Percentiles rank a stretch among this genome's conserved stretches.
These are phyloP conservation scores for Sequoia sempervirens DNA, from an alignment of 75 land plant species.

Conservation along the genomic window DNA sequence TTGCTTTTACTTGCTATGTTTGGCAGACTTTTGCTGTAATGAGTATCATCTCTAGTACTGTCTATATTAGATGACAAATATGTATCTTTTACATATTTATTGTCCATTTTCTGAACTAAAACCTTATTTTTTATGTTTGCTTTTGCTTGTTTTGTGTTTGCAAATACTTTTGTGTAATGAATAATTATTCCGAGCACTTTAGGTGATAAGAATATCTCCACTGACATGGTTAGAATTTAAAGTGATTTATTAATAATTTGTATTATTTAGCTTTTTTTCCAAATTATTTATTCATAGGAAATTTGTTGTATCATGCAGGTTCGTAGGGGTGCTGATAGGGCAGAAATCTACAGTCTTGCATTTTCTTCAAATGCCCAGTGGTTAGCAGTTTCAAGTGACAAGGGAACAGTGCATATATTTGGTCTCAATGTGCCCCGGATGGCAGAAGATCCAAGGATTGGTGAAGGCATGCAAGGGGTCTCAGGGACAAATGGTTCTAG, in stretches of 20 bases:
- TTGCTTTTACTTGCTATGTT: neutral
- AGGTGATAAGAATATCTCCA: neutral
- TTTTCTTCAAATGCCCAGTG: constrained; percentile 81
- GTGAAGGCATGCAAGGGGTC: constrained; percentile 27
- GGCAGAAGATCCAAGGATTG: constrained; percentile 40
- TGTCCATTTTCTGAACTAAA: neutral
- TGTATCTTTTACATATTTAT: too few species aligned
- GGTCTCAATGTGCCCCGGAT: constrained; percentile 53
- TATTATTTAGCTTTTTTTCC: neutral
- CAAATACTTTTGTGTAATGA: neutral
- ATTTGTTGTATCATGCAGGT: constrained; percentile 37
- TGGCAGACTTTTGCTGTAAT: neutral
- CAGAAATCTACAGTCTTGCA: constrained; percentile 82
- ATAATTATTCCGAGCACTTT: neutral
- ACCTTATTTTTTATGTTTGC: neutral
- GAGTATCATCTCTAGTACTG: neutral
- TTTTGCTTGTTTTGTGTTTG: neutral
- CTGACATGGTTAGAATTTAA: neutral
- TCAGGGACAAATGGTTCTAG: constrained; percentile 20
- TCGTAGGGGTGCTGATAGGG: constrained; percentile 82
- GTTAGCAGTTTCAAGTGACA: constrained; percentile 93
- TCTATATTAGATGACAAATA: neutral
- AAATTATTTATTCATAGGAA: neutral
- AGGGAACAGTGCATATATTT: constrained; percentile 91
- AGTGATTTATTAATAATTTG: too few species aligned